Conservation (phyloP, 768 basidiomycete genomes). For the Collybiopsis confluens region DNA sequence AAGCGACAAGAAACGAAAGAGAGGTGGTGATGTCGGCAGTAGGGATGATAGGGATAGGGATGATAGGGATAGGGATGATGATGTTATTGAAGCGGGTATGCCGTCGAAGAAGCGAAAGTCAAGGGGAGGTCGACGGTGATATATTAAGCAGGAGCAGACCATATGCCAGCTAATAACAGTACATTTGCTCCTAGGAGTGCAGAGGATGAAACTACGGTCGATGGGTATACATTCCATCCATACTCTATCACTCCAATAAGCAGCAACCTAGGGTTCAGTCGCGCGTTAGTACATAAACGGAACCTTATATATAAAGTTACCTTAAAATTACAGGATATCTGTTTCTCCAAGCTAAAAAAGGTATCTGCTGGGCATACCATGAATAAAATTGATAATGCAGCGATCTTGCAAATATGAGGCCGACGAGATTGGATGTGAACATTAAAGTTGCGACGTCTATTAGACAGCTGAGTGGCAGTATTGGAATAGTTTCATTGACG, state of each 20-base stretch:
- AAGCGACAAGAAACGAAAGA: conserved; percentile 57
- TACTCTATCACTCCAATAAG: conserved; percentile 69
- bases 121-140: conserved; percentile 38
- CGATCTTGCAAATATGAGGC: conserved; percentile 88
- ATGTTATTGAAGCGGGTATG: conserved; percentile 87
- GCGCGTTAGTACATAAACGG: conserved; percentile 5
- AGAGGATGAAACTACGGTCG: conserved; percentile 62
- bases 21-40: conserved; percentile 62
- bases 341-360: conserved; percentile 77
- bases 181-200: conserved; percentile 24
- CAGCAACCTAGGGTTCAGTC: conserved; percentile 43
- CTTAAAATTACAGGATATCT: conserved; percentile 56
- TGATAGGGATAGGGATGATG: conserved; percentile 95
- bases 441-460: conserved; percentile 77
- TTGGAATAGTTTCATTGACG: neutral
- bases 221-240: conserved; percentile 87
- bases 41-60: conserved; percentile 85
- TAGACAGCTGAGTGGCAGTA: conserved; percentile 12
- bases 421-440: conserved; percentile 89
- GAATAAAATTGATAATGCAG: conserved; percentile 98
- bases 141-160: conserved; percentile 17
- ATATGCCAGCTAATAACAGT: conserved; percentile 28
- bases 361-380: conserved; percentile 93
- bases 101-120: conserved; percentile 47
- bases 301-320: conserved; percentile 30